These are phyloP conservation scores for Phytophthora pseudosyringae DNA, from an alignment of 352 stramenopile species.

Conservation along the genomic window DNA sequence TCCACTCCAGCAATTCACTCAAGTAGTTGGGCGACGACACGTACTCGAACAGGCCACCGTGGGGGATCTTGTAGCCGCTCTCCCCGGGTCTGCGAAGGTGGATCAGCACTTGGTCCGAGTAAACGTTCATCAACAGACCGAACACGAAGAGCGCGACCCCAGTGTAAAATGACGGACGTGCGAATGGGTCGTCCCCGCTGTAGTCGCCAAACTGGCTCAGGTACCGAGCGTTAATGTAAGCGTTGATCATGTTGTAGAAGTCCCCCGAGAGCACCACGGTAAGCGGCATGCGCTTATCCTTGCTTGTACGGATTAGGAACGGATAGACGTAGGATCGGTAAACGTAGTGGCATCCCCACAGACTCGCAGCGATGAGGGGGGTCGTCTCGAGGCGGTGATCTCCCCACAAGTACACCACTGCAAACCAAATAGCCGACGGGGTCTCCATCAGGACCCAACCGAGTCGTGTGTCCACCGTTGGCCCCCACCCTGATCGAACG, in stretches of 20 bases:
- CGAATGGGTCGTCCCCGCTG: conserved; percentile 37
- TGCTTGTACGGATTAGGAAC: conserved; percentile 65
- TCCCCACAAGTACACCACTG: conserved; percentile 53
- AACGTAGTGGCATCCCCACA: conserved; percentile 74
- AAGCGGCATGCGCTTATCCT: conserved; percentile 66
- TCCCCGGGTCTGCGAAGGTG: conserved; percentile 64
- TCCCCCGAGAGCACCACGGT: conserved; percentile 57
- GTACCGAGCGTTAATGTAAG: conserved; percentile 74
- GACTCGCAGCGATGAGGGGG: conserved; percentile 50
- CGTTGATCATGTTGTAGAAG: conserved; percentile 78
- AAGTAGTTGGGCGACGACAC: conserved; percentile 84
- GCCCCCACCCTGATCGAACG: conserved; percentile 59
- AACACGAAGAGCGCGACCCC: conserved; percentile 56
- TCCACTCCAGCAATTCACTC: conserved; percentile 79
- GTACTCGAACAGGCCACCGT: conserved; percentile 68
- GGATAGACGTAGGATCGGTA: conserved; percentile 78
- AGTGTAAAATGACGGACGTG: conserved; percentile 57
- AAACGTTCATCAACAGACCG: conserved; percentile 67
- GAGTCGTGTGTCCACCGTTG: conserved; percentile 56
- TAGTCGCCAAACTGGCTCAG: conserved; percentile 71
- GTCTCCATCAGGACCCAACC: conserved; percentile 81
- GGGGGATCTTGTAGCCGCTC: conserved; percentile 63
- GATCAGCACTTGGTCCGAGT: conserved; percentile 76
- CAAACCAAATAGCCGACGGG: conserved; percentile 69
- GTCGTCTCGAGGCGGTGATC: conserved; percentile 45